Base-by-base conservation (phyloP, 148 eudicot species). In the Cornus kousa region DNA sequence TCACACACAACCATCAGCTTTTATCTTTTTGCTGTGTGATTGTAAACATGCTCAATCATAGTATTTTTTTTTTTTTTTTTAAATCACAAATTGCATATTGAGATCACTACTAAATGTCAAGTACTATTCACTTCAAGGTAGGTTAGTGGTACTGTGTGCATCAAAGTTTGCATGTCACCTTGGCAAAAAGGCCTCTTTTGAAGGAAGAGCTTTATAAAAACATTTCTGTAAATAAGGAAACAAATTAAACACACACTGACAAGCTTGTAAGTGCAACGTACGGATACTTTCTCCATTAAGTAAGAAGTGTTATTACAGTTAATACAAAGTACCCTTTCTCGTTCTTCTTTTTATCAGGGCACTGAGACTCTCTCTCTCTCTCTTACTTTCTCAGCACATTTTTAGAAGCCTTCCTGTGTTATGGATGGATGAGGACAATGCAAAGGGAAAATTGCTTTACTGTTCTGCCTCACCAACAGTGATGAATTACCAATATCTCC, bases 401-500 rank as follows among this genome's bases (percentile, higher is more conserved):
- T 35, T 55, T 4, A 76, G 24, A 66, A 67, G 60, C 40, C 46
- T 68, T 37, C 59, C 24, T 68, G 12, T 16, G 65, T 31, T 70
- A 68, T 60, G 33, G 70, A 74, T 37, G 83, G 79, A 35, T 83
- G 82, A 28, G 87, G 85, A 79, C 81, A 68, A 76, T 85, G 91
- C 83, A 88, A 72, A 62, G 91, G 88, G 73, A 80, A 84, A 62
- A 86, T 77, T 57, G 86, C 81, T 81, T 84, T 83, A 48, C 89
- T 82, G 68, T 81, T 88, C 65, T 88, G 93, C 84, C 81, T 91
- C 72, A 72, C 79, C 68, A 87, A 77, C 4, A 94, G 90, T 13
- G 92, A 88, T 43, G 83, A 65, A 71, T 94, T 97, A 64, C 91
- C 91, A 65, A 97, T 85, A 48, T 94, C 89, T 75, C 79, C 83